Conservation (phyloP, 1,139 yeast genomes). For the Yamadazyma songkhlaensis region DNA sequence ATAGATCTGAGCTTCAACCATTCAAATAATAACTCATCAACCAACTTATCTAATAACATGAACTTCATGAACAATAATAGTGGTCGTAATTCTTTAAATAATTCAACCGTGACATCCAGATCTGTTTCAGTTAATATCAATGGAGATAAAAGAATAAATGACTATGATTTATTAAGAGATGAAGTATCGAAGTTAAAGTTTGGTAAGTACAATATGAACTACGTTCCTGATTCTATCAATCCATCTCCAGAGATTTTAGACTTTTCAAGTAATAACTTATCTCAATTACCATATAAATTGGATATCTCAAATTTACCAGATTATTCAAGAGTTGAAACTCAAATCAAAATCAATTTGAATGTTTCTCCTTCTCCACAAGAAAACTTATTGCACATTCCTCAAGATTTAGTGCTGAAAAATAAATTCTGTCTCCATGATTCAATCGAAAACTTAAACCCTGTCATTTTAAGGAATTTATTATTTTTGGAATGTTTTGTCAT, state of each 20-base stretch:
- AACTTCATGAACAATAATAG: neutral
- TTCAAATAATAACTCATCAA: no score
- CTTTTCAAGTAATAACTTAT: slow-evolving; percentile 34
- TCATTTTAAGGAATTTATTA: slow-evolving; percentile 50
- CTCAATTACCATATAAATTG: slow-evolving; percentile 56
- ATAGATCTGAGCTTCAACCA: neutral
- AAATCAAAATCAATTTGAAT: slow-evolving; percentile 70
- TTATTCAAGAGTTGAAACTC: slow-evolving; percentile 91
- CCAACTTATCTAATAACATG: neutral
- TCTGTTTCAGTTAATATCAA: neutral
- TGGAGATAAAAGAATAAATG: slow-evolving; percentile 3
- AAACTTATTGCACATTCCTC: slow-evolving; percentile 71
- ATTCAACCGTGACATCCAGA: neutral
- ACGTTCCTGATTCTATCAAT: slow-evolving; percentile 33
- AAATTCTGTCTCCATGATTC: slow-evolving; percentile 65
- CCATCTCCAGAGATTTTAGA: slow-evolving; percentile 34
- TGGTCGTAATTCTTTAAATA: neutral
- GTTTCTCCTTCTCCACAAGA: slow-evolving; percentile 75
- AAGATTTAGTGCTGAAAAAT: slow-evolving; percentile 83
- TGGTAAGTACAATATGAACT: slow-evolving; percentile 46
- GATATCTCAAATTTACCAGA: slow-evolving; percentile 64
- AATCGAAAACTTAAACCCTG: slow-evolving; percentile 40
- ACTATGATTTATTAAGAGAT: slow-evolving; percentile 48
- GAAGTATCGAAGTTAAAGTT: slow-evolving; percentile 56
- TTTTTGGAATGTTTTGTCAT: slow-evolving; percentile 67